A percentile compares a stretch with the other conserved stretches of the same genome.
Evolutionary conservation across 129 eudicot genomes (phyloP).

Genomic region (Rutidosis leptorrhynchoides): DNA sequence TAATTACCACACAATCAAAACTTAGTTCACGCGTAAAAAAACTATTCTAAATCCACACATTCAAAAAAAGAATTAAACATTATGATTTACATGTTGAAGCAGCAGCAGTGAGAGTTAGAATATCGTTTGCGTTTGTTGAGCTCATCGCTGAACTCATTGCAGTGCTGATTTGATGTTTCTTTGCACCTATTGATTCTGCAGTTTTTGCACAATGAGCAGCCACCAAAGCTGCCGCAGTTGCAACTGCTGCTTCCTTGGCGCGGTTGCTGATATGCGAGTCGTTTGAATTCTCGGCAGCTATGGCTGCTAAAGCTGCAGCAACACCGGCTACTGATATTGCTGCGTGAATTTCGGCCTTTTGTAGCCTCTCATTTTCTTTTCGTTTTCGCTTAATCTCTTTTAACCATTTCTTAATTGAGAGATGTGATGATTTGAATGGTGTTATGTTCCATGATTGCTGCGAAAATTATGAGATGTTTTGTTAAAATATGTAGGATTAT

Average conservation of each 20-base stretch:
- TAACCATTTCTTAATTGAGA: constrained; percentile 78
- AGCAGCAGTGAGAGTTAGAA: constrained; percentile 83
- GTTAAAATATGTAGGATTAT: neutral
- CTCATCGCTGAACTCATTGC: constrained; percentile 70
- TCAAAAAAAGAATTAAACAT: neutral
- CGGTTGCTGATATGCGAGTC: constrained; percentile 23
- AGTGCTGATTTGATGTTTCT: constrained; percentile 60
- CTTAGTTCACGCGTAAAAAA: neutral
- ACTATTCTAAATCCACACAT: neutral
- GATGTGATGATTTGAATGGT: constrained; percentile 47
- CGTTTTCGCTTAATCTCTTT: constrained; percentile 75
- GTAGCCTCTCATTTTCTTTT: constrained; percentile 75
- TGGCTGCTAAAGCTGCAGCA: constrained; percentile 93
- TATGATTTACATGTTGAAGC: constrained; percentile 76
- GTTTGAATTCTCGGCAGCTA: constrained; percentile 61
- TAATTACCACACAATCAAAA: constrained; percentile 24
- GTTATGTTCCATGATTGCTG: constrained; percentile 69
- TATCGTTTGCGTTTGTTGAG: constrained; percentile 64
- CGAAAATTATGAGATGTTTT: constrained; percentile 6
- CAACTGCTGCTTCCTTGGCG: constrained; percentile 62
- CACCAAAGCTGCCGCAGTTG: constrained; percentile 78
- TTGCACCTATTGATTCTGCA: constrained; percentile 89
- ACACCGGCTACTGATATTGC: constrained; percentile 88
- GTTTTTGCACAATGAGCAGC: constrained; percentile 90
- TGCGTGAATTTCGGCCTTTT: constrained; percentile 88